These are phyloP conservation scores for Cordyceps pruinosa DNA, from an alignment of 2,329 filamentous ascomycete genomes.

Conservation along the genomic window DNA sequence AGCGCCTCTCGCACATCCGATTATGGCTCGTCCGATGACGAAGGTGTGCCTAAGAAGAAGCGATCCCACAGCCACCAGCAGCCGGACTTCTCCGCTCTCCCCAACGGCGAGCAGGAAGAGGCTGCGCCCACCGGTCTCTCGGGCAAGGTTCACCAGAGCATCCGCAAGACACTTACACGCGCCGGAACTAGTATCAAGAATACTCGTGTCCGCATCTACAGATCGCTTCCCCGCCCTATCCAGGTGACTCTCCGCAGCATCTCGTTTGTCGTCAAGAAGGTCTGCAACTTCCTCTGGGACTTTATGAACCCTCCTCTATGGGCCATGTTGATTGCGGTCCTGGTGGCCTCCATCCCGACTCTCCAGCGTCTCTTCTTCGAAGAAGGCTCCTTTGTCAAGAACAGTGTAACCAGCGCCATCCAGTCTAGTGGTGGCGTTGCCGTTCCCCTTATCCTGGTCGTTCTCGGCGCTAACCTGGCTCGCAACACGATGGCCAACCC, in stretches of 20 bases:
- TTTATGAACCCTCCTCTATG: conserved; percentile 99
- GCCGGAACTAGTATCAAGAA: conserved; percentile 13
- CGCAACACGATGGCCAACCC: conserved; percentile 75
- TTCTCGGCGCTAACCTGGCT: conserved; percentile 89
- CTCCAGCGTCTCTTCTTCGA: conserved; percentile 84
- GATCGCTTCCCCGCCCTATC: conserved; percentile 35
- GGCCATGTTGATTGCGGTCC: conserved; percentile 89
- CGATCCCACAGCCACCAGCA: conserved; percentile 27
- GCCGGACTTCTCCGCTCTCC: conserved; percentile 56
- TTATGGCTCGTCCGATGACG: conserved; percentile 42
- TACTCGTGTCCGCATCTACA: background rate
- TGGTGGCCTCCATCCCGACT: conserved; percentile 79
- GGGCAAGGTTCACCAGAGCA: conserved; percentile 28
- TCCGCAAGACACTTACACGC: conserved; percentile 16
- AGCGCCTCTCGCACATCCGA: conserved; percentile 44
- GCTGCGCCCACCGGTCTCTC: conserved; percentile 24
- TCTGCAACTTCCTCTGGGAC: conserved; percentile 67
- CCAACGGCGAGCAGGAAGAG: conserved; percentile 34
- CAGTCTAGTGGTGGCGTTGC: conserved; percentile 82
- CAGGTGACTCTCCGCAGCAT: conserved; percentile 29
- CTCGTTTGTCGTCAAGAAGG: conserved; percentile 31
- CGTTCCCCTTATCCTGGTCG: conserved; percentile 89
- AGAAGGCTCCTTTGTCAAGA: conserved; percentile 82
- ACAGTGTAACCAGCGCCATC: conserved; percentile 85
- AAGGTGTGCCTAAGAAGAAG: conserved; percentile 25